Conservation (phyloP, 495 filamentous ascomycete genomes). For the Penicillium longicatenatum region DNA sequence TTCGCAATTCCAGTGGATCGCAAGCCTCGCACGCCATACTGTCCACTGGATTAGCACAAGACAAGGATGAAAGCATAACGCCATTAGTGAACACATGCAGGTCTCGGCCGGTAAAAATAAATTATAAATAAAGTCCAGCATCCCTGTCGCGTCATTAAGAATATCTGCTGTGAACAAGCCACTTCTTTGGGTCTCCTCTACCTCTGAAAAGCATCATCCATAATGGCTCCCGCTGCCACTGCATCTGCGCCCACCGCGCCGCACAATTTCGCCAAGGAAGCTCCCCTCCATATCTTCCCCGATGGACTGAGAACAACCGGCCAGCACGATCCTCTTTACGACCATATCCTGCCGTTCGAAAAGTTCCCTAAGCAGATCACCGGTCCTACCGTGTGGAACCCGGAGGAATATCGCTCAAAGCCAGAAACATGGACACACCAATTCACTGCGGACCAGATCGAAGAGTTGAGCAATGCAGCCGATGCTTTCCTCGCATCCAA, state of each 20-base stretch:
- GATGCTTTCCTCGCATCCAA: constrained; percentile 66
- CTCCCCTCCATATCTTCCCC: constrained; percentile 44
- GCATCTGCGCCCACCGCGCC: constrained; percentile 29
- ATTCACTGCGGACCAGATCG: constrained; percentile 63
- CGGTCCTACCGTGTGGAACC: constrained; percentile 74
- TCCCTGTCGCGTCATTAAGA: background rate
- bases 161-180: background rate
- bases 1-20: constrained; percentile 8
- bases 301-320: constrained; percentile 66
- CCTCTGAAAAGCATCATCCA: constrained; percentile 11
- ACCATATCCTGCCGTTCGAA: constrained; percentile 64
- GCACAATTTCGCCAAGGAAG: constrained; percentile 30
- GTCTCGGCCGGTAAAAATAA: constrained; percentile 18
- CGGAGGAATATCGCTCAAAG: constrained; percentile 64
- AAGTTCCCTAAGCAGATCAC: constrained; percentile 70
- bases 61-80: background rate
- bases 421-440: constrained; percentile 74
- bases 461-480: constrained; percentile 63
- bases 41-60: constrained; percentile 17
- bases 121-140: constrained; percentile 22
- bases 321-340: constrained; percentile 71
- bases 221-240: constrained; percentile 44
- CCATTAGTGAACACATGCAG: background rate
- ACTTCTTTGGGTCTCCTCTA: background rate
- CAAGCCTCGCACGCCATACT: constrained; percentile 28